phyloP scores from a whole-genome alignment of 2,329 filamentous ascomycete genomes.

The Scytalidium lignicola region DNA sequence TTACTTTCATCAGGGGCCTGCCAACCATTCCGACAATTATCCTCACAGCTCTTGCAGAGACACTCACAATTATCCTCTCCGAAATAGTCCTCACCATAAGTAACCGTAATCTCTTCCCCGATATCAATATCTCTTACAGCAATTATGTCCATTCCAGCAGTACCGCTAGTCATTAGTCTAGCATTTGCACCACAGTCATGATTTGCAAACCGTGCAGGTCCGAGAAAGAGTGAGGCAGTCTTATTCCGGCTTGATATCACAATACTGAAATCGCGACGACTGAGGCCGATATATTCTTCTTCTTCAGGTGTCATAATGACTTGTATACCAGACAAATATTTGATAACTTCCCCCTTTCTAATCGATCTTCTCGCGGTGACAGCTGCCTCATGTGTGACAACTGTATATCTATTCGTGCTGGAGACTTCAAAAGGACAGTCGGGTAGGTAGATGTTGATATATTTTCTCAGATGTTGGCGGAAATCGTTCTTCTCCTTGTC shows the following conservation, averaged over 20 bases:
- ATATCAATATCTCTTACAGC: conserved; percentile 75
- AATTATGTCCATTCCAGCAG: conserved; percentile 85
- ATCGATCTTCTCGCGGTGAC: conserved; percentile 78
- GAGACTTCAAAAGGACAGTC: conserved; percentile 95
- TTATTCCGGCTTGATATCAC: conserved; percentile 92
- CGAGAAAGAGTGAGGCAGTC: conserved; percentile 85
- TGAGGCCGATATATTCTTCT: conserved; percentile 72
- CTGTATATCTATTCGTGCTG: conserved; percentile 90
- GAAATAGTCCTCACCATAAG: conserved; percentile 94
- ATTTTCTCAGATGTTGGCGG: conserved; percentile 76
- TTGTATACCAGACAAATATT: conserved; percentile 85
- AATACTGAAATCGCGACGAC: conserved; percentile 92
- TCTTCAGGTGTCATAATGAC: conserved; percentile 91
- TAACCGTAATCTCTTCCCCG: conserved; percentile 94
- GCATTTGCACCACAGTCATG: conserved; percentile 96
- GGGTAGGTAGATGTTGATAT: conserved; percentile 86
- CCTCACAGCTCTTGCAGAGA: conserved; percentile 83
- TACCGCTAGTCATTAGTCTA: conserved; percentile 74
- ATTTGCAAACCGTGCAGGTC: conserved; percentile 92
- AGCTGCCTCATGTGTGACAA: conserved; percentile 82
- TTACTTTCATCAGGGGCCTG: conserved; percentile 43
- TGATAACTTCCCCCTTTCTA: conserved; percentile 77
- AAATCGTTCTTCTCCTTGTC: conserved; percentile 84
- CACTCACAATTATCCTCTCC: conserved; percentile 94
- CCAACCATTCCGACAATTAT: conserved; percentile 76